These are phyloP conservation scores for Pestalotiopsis sp. DNA, from an alignment of 2,329 filamentous ascomycete genomes.

Conservation along the genomic window DNA sequence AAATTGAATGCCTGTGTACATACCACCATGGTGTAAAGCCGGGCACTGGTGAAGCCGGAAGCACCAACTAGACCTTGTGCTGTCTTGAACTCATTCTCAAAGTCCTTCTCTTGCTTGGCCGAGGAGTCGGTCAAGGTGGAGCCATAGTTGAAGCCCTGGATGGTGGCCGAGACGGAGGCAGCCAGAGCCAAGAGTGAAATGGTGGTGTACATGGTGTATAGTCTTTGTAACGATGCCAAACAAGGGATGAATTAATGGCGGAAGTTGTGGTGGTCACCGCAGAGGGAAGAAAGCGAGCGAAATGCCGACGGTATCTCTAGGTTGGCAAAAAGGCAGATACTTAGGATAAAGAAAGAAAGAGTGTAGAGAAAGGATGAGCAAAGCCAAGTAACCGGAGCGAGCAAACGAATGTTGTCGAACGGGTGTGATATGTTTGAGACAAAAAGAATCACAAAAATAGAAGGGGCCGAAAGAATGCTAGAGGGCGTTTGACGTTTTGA, in stretches of 20 bases:
- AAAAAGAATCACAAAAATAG: too few species aligned
- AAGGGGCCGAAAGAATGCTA: too few species aligned
- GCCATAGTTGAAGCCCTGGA: constrained; percentile 77
- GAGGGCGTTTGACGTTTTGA: background rate
- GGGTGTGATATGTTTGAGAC: too few species aligned
- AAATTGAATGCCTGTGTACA: constrained; percentile 22
- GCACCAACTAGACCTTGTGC: constrained; percentile 67
- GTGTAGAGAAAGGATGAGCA: background rate
- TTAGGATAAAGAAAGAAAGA: background rate
- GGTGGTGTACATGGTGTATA: constrained; percentile 9
- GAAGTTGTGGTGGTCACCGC: too few species aligned
- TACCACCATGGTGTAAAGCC: constrained; percentile 75
- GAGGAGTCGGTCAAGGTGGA: constrained; percentile 61
- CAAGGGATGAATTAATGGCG: too few species aligned
- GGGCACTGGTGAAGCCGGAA: constrained; percentile 67
- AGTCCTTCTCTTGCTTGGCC: constrained; percentile 65
- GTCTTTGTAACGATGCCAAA: background rate
- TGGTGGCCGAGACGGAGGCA: constrained; percentile 39
- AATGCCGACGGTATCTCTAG: too few species aligned
- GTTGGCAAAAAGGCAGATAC: too few species aligned
- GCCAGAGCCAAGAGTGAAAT: constrained; percentile 36
- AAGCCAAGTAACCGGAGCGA: too few species aligned
- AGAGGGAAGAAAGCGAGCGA: too few species aligned
- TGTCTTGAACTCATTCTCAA: constrained; percentile 69
- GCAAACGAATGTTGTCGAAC: too few species aligned